These are phyloP conservation scores for Rossbeevera mucosa DNA, from an alignment of 768 basidiomycete genomes.

Conservation along the genomic window DNA sequence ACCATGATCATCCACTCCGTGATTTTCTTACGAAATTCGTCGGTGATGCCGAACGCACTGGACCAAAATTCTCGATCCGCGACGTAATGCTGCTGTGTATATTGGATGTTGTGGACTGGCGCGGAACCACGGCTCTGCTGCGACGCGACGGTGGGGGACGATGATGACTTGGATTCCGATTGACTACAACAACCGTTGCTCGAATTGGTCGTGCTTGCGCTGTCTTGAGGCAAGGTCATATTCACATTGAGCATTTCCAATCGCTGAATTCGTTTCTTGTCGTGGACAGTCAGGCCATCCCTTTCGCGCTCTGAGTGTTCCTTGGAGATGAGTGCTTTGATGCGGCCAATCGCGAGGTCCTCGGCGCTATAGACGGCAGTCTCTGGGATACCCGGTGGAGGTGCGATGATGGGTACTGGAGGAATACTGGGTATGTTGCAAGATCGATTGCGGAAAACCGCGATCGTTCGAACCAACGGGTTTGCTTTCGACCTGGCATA, in stretches of 20 bases:
- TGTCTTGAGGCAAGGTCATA: conserved; percentile 3
- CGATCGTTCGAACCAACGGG: conserved; percentile 21
- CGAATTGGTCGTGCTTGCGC: conserved; percentile 8
- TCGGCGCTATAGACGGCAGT: conserved; percentile 29
- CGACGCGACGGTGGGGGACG: conserved; percentile 10
- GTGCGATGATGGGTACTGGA: conserved; percentile 51
- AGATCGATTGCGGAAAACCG: conserved; percentile 1
- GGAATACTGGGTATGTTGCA: conserved; percentile 32
- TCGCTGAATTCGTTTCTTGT: conserved; percentile 7
- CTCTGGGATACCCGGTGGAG: conserved; percentile 36
- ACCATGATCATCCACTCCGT: conserved; percentile 48
- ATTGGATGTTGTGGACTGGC: not conserved
- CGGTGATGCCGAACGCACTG: conserved; percentile 29
- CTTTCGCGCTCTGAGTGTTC: conserved; percentile 25
- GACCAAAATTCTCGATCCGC: conserved; percentile 12
- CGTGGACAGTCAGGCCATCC: conserved; percentile 30
- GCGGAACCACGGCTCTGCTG: conserved; percentile 16
- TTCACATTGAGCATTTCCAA: not conserved
- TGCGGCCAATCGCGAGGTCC: conserved; percentile 41
- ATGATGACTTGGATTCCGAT: conserved; percentile 19
- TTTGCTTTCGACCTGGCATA: conserved; percentile 22
- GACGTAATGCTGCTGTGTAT: not conserved
- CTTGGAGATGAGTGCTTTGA: conserved; percentile 36
- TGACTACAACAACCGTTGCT: conserved; percentile 5
- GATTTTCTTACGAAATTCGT: conserved; percentile 32